Conservation (phyloP, 1,139 yeast genomes). For the Suhomyces anneliseae region DNA sequence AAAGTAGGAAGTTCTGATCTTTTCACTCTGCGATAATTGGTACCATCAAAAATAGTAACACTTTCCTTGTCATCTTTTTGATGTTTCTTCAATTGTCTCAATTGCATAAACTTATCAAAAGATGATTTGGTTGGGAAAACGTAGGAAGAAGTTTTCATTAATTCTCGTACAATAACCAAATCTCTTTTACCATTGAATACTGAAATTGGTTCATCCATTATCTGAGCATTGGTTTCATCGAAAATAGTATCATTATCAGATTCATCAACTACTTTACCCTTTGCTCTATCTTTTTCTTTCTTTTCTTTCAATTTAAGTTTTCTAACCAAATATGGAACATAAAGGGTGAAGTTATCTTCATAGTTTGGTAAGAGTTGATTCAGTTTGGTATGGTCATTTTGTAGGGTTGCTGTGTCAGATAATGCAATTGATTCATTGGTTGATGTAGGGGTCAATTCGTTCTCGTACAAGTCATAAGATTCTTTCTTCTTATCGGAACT, state of each 20-base stretch:
- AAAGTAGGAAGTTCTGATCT: conserved; percentile 1
- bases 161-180: conserved; percentile 33
- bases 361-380: conserved; percentile 37
- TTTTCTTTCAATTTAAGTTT: conserved; percentile 21
- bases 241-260: conserved; percentile 27
- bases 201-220: conserved; percentile 15
- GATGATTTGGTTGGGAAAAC: conserved; percentile 34
- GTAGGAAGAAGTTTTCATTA: conserved; percentile 31
- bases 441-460: neutral
- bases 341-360: conserved; percentile 38
- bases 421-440: conserved; percentile 13
- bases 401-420: conserved; percentile 24
- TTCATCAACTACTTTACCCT: too few relatives aligned
- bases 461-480: neutral
- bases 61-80: conserved; percentile 26
- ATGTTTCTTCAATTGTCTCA: conserved; percentile 26
- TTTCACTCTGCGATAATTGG: conserved; percentile 22
- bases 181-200: conserved; percentile 30
- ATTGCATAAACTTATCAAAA: conserved; percentile 31
- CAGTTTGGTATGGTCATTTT: conserved; percentile 17
- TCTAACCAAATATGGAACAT: conserved; percentile 39
- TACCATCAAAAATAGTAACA: conserved; percentile 23
- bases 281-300: neutral
- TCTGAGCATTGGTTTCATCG: conserved; percentile 15
- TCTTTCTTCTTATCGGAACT: too few relatives aligned